A percentile compares a stretch with the other conserved stretches of the same genome.
Conservation (phyloP, 2,329 filamentous ascomycete species). For the Paraconiothyrium brasiliense region DNA sequence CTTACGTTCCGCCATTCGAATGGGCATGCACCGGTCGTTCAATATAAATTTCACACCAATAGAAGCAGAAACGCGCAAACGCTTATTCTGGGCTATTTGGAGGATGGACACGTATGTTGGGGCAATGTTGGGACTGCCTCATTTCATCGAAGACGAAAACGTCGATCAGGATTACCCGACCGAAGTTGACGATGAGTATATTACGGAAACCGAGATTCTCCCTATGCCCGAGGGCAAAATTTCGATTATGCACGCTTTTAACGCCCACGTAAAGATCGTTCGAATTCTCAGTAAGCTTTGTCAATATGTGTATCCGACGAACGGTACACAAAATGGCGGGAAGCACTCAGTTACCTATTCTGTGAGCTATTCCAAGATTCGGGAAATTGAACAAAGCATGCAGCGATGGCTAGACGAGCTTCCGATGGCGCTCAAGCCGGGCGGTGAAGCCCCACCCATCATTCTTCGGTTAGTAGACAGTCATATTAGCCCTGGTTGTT, state of each 20-base stretch:
- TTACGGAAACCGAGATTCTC: slow-evolving; percentile 58
- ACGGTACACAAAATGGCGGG: slow-evolving; percentile 53
- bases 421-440: slow-evolving; percentile 80
- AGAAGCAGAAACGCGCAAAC: slow-evolving; percentile 59
- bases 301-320: slow-evolving; percentile 71
- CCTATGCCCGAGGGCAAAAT: slow-evolving; percentile 65
- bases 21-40: slow-evolving; percentile 62
- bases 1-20: slow-evolving; percentile 59
- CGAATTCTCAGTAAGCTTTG: slow-evolving; percentile 69
- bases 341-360: slow-evolving; percentile 63
- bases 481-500: background rate
- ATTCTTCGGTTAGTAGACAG: slow-evolving; percentile 73
- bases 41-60: slow-evolving; percentile 58
- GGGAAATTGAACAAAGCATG: slow-evolving; percentile 70
- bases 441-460: slow-evolving; percentile 77
- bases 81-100: slow-evolving; percentile 62
- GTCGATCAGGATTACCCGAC: slow-evolving; percentile 59
- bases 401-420: slow-evolving; percentile 72
- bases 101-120: slow-evolving; percentile 64
- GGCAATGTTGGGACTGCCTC: slow-evolving; percentile 60
- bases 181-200: slow-evolving; percentile 61
- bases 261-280: slow-evolving; percentile 67
- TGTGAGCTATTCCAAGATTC: slow-evolving; percentile 70
- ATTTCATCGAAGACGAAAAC: slow-evolving; percentile 59
- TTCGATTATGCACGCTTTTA: slow-evolving; percentile 67